Evolutionary conservation across 257 asterid genomes (phyloP).

Genomic region (Solanum chilense): DNA sequence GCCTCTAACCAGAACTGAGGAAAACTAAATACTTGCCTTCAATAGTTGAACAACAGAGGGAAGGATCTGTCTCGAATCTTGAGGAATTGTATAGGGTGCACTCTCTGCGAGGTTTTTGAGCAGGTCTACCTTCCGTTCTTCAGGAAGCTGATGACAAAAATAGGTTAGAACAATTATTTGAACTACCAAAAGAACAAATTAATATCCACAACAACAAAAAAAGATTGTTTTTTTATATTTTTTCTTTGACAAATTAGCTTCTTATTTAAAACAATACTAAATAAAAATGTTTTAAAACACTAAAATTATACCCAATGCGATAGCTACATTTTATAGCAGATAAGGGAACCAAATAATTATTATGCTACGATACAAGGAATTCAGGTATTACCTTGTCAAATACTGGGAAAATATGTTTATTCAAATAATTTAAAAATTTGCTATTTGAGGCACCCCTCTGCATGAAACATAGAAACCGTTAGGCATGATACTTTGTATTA

Average conservation of each 20-base stretch:
- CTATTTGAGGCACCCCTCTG: constrained; percentile 97
- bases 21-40: constrained; percentile 40
- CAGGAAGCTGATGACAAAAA: constrained; percentile 65
- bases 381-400: constrained; percentile 54
- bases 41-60: constrained; percentile 73
- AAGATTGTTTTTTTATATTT: background rate
- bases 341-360: background rate
- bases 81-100: constrained; percentile 78
- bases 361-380: background rate
- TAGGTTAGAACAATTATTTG: constrained; percentile 1
- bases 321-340: background rate
- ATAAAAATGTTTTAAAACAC: background rate
- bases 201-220: background rate
- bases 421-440: constrained; percentile 70
- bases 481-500: background rate
- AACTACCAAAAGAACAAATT: background rate
- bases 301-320: background rate
- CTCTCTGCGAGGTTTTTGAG: constrained; percentile 92
- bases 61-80: constrained; percentile 75
- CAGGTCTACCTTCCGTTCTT: constrained; percentile 81
- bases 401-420: constrained; percentile 78
- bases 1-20: background rate
- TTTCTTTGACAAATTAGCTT: background rate
- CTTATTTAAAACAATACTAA: background rate
- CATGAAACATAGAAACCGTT: constrained; percentile 18